Base-by-base conservation (phyloP, 345 rosid species). In the Xanthoceras sorbifolium region DNA sequence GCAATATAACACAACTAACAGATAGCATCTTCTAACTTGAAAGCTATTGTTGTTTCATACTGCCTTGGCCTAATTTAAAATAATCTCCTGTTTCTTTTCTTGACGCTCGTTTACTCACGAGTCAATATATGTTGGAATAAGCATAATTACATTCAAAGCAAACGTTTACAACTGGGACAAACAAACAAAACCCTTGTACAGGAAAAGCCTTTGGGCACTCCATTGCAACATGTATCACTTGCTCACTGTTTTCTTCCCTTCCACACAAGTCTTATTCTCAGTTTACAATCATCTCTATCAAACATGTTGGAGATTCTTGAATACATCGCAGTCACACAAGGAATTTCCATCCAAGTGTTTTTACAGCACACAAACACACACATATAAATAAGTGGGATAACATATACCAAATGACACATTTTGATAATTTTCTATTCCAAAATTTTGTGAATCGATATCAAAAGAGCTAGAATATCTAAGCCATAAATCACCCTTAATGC, bases 291-390 rank as follows among this genome's bases (percentile, higher is more conserved):
- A 40, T 67, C 20, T 66, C 22, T 20, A 25, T 42, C 17, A 67
- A 67, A 40, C 28, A 65, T 9, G 29, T 65, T 65, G 2, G 25
- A 67, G 32, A 40, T 66, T 10, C 54, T 40, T 23, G 54, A 22
- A 40, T 40, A 18, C 52, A 6, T 25, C 40, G 20, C 2, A 0
- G 54, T 67, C 54, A 67, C 4, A 1, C 18, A 65, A 65, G 26
- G 69, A 65, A 65, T 59, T 26, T 14, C 50, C 26, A 65, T 40
- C 71, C 29, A 67, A 2, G n/a, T 67, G 31, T 28, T 66, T 66
- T 25, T 9, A 26, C 17, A 11, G 28, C 64, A 60, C 28, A 25
- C 4, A 60, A 26, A 60, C 14, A 26, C 18, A 0, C 32, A 23
- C 11, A 5, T 7, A n/a, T 22, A 9, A 25, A 10, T 10, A 25